Evolutionary conservation across 179 eudicot species (phyloP).

Genomic region (Pouteria campechiana): DNA sequence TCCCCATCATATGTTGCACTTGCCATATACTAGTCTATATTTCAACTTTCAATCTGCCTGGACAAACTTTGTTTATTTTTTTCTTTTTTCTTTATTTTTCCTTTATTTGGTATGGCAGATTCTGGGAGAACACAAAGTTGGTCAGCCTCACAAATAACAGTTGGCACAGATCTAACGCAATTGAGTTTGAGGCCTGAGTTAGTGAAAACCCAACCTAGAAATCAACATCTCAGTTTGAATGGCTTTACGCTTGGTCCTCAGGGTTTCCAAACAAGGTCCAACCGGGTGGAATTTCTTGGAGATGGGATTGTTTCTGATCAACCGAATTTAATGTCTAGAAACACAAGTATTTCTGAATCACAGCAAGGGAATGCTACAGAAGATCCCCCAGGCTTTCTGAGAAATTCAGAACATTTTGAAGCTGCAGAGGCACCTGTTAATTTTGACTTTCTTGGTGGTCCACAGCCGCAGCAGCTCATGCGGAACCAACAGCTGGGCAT

Average conservation of each 20-base stretch:
- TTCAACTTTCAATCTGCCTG: no score
- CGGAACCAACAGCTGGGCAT: constrained; percentile 8
- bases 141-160: neutral
- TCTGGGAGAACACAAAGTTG: neutral
- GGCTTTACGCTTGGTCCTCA: neutral
- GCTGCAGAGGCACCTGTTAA: neutral
- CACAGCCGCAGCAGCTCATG: neutral
- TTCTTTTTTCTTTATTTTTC: no score
- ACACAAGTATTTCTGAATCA: neutral
- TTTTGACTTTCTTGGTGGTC: neutral
- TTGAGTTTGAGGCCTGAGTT: neutral
- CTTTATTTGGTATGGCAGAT: constrained; percentile 1
- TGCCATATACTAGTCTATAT: no score
- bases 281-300: neutral
- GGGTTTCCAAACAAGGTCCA: neutral
- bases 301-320: neutral
- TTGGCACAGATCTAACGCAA: neutral
- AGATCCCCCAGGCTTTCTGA: neutral
- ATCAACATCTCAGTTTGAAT: neutral
- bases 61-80: no score
- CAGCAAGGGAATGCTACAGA: neutral
- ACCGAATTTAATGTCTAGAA: constrained; percentile 1
- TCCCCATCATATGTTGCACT: no score
- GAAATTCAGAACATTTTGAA: neutral
- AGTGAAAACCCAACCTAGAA: neutral